These are phyloP conservation scores for Candida piceae DNA, from an alignment of 805 yeast genomes.

Conservation along the genomic window DNA sequence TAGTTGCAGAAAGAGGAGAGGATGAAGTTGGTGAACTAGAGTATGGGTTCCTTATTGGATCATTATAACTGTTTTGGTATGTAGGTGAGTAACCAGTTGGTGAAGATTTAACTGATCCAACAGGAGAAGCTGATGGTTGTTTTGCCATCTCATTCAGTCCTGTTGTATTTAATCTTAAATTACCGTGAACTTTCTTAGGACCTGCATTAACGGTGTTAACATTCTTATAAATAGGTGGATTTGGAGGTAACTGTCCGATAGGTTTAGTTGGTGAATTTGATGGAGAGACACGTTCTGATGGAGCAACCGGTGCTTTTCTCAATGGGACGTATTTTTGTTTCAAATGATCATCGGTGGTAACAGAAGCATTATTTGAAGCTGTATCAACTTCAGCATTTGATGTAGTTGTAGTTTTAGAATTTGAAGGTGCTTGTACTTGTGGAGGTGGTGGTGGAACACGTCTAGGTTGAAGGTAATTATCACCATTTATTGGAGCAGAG, in stretches of 20 bases:
- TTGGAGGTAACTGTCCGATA: constrained; percentile 23
- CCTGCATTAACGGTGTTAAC: constrained; percentile 3
- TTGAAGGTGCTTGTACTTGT: constrained; percentile 1
- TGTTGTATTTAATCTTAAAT: constrained; percentile 15
- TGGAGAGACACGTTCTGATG: constrained; percentile 15
- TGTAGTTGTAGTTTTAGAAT: constrained; percentile 1
- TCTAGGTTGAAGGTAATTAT: constrained; percentile 28
- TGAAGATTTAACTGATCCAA: constrained; percentile 3
- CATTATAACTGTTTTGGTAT: constrained; percentile 1
- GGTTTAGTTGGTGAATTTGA: constrained; percentile 16
- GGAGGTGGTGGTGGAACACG: constrained; percentile 33
- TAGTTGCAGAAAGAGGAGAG: constrained; percentile 5
- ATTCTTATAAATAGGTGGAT: constrained; percentile 16
- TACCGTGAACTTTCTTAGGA: constrained; percentile 12
- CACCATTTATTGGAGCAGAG: constrained; percentile 13
- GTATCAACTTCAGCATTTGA: constrained; percentile 1
- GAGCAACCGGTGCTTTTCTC: constrained; percentile 39
- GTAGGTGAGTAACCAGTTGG: constrained; percentile 2
- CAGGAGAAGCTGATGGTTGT: constrained; percentile 1
- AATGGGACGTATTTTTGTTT: constrained; percentile 29
- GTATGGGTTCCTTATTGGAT: constrained; percentile 4
- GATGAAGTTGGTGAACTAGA: constrained; percentile 5
- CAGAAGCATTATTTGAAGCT: no score
- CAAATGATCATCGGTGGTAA: background rate
- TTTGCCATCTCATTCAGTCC: background rate